Evolutionary conservation across 2,329 filamentous ascomycete genomes (phyloP), one percentile per base, ranked within the genome.

Genomic region (Thelonectria blattea): DNA sequence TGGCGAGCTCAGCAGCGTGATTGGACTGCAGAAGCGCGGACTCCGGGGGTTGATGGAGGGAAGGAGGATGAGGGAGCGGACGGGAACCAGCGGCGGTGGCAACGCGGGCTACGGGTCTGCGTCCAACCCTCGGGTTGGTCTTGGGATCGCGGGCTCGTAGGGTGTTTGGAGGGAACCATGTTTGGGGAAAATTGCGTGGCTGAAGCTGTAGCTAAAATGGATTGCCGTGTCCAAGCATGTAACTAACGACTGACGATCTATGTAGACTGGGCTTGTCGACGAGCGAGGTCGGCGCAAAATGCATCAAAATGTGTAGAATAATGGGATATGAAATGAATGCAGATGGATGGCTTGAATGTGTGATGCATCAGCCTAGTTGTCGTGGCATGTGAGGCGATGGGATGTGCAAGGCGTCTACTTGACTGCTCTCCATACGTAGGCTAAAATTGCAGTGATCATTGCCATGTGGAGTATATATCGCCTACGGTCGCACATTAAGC

Each of bases 41-140:
- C 76, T 99, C 37, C 84, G 94, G 60, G 95, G 95, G 0, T 76
- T 99, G 67, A 98, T 99, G 95, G 95, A 98, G 76, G 94, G 94
- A 3, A 82, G 94, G 46, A 84, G 94, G 61, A 88, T 97, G 81
- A 83, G 93, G 46, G 92, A 96, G 75, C 82, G 92, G 65, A 83
- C 81, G 3, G 83, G 82, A 30, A 30, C 27, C 10, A 83, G 81
- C 65, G 63, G 22, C 62, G 71, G 71, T 7, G 63, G 60, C 17
- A 65, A 69, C 3, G 66, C 62, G 10, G 61, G 60, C 17, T 68
- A 68, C 22, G 39, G 59, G 9, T 51, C 60, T 17, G 66, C 66
- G 14, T 64, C 71, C 30, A 68, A 68, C 14, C 74, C 73, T 56
- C 76, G 82, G 48, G 79, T 85, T 24, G 84, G 84, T 10, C 72